These are phyloP conservation scores for Helotiales sp. DNA, from an alignment of 2,329 filamentous ascomycete genomes.

Conservation along the genomic window DNA sequence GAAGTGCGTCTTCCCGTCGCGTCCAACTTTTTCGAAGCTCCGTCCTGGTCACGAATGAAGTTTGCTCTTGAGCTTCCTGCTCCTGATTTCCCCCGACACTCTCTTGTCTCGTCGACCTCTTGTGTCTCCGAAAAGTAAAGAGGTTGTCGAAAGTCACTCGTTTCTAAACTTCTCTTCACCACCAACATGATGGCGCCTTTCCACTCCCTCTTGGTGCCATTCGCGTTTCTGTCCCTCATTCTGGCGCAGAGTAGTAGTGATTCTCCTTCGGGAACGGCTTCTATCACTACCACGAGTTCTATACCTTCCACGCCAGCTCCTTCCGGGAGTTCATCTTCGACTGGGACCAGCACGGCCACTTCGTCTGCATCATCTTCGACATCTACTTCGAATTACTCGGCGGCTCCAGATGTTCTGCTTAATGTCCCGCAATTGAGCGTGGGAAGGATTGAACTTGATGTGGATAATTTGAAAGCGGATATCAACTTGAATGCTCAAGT, in stretches of 20 bases:
- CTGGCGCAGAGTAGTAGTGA: background rate
- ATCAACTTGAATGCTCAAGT: slow-evolving; percentile 61
- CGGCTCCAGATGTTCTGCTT: slow-evolving; percentile 56
- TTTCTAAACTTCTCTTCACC: background rate
- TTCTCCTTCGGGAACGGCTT: background rate
- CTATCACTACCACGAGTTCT: background rate
- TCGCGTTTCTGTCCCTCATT: background rate
- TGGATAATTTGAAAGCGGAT: slow-evolving; percentile 58
- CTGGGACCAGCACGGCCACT: background rate
- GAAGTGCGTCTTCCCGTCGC: background rate
- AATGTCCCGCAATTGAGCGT: slow-evolving; percentile 59
- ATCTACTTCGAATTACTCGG: slow-evolving; percentile 25
- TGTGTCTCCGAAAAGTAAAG: background rate
- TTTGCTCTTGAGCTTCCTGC: background rate
- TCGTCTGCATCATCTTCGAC: background rate
- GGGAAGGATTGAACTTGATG: slow-evolving; percentile 58
- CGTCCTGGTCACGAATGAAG: background rate
- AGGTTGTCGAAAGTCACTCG: background rate
- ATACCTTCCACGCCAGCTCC: background rate
- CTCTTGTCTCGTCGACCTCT: background rate
- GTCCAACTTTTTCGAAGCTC: background rate
- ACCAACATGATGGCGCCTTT: background rate
- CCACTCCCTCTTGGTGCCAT: background rate
- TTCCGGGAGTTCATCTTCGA: background rate
- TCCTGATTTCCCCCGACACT: background rate